Conservation (phyloP, 495 filamentous ascomycete species). For the Neurospora sp. region DNA sequence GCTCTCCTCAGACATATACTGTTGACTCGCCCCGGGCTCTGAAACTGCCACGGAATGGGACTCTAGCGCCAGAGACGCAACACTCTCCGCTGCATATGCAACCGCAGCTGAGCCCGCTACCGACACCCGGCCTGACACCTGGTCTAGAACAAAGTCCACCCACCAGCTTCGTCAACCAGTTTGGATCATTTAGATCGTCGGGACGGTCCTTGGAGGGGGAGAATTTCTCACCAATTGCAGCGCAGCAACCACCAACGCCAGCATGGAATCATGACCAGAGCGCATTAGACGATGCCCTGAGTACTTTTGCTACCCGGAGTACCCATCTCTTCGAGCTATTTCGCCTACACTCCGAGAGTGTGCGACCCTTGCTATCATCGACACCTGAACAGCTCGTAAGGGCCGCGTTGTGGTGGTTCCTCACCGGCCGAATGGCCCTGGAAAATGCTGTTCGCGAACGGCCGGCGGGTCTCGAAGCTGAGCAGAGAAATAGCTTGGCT, state of each 20-base stretch:
- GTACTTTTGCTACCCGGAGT: constrained; percentile 55
- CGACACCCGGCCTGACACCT: neutral
- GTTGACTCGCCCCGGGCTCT: neutral
- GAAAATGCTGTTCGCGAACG: constrained; percentile 59
- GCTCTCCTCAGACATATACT: neutral
- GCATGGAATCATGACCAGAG: neutral
- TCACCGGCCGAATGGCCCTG: constrained; percentile 61
- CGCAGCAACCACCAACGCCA: neutral
- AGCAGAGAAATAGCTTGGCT: constrained; percentile 29
- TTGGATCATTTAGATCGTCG: constrained; percentile 11
- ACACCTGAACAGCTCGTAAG: constrained; percentile 55
- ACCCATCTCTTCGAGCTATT: constrained; percentile 59
- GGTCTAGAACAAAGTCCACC: neutral
- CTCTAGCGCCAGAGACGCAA: neutral
- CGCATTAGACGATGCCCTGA: constrained; percentile 47
- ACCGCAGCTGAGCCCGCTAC: neutral
- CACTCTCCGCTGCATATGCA: neutral
- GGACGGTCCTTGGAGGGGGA: constrained; percentile 16
- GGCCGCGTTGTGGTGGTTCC: constrained; percentile 78
- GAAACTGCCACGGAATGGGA: neutral
- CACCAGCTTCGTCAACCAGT: constrained; percentile 19
- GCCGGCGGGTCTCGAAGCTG: constrained; percentile 35
- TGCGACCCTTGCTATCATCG: constrained; percentile 49
- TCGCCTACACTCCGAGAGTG: constrained; percentile 56
- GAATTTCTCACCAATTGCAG: neutral